These are phyloP conservation scores for Coprinellus micaceus DNA, from an alignment of 768 basidiomycete species.

Conservation along the genomic window DNA sequence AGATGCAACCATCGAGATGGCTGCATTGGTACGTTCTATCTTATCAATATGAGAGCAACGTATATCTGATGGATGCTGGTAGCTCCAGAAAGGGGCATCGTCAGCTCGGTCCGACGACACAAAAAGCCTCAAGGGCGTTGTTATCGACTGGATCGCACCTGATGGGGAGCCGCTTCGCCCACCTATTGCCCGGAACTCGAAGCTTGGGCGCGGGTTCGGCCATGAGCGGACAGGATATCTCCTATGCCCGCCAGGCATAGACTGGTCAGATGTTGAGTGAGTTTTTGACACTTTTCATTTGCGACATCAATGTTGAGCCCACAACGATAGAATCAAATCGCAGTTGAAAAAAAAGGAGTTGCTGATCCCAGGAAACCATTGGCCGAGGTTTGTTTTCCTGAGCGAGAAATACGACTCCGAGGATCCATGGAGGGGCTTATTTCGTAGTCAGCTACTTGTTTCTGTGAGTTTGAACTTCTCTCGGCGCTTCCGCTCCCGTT, in stretches of 20 bases:
- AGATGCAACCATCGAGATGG: background rate
- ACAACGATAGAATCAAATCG: background rate
- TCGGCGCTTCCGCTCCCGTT: too few species aligned
- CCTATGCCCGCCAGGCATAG: background rate
- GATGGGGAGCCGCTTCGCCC: background rate
- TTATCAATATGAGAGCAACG: too few species aligned
- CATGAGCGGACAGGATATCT: background rate
- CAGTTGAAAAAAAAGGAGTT: background rate
- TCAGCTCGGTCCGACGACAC: conserved; percentile 1
- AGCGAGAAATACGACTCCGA: background rate
- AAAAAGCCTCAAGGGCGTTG: background rate
- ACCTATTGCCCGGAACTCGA: background rate
- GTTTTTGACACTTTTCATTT: too few species aligned
- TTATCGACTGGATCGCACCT: conserved; percentile 4
- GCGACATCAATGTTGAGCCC: too few species aligned
- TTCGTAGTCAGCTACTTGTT: background rate
- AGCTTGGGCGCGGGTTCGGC: background rate
- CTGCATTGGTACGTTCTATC: too few species aligned
- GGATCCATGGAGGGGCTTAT: conserved; percentile 2
- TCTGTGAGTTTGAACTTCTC: background rate
- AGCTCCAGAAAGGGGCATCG: conserved; percentile 1
- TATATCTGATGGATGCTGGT: too few species aligned
- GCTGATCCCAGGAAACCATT: background rate
- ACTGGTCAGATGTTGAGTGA: background rate
- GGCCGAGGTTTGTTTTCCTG: background rate